Conservation (phyloP, 2,329 filamentous ascomycete species). For the Apiospora kogelbergensis region DNA sequence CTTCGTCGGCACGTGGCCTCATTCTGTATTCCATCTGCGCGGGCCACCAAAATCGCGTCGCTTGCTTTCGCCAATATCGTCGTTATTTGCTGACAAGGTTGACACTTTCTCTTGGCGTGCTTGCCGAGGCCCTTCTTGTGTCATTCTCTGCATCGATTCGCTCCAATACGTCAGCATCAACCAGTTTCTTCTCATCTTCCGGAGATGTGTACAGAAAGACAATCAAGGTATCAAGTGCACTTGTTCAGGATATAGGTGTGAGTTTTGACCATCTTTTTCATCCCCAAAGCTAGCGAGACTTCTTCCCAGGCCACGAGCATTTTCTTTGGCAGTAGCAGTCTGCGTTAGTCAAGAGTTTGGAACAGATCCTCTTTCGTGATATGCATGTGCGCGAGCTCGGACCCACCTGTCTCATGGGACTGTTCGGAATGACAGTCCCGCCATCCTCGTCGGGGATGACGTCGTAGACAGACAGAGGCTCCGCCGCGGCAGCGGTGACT, state of each 20-base stretch:
- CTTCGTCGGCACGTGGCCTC: not conserved
- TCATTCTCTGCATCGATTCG: not conserved
- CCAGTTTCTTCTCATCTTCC: not conserved
- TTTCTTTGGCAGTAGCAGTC: not conserved
- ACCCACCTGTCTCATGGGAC: too few species aligned
- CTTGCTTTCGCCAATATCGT: not conserved
- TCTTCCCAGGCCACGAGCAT: not conserved
- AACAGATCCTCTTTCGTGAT: not conserved
- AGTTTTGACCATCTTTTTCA: not conserved
- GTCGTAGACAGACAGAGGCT: not conserved
- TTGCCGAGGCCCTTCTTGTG: not conserved
- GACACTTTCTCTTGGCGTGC: not conserved
- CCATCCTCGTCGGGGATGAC: too few species aligned
- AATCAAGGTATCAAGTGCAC: not conserved
- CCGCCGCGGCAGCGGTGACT: not conserved
- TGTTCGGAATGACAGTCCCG: too few species aligned
- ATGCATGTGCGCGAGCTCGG: not conserved
- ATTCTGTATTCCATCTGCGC: not conserved
- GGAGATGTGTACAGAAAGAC: not conserved
- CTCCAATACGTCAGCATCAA: not conserved
- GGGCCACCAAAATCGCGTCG: not conserved
- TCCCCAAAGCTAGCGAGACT: not conserved
- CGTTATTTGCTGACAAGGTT: not conserved
- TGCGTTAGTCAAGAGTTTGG: not conserved
- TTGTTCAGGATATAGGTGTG: not conserved